A percentile compares a stretch with the other conserved stretches of the same genome.
Conservation (phyloP, 2,329 filamentous ascomycete genomes). For the Hypomyces perniciosus region DNA sequence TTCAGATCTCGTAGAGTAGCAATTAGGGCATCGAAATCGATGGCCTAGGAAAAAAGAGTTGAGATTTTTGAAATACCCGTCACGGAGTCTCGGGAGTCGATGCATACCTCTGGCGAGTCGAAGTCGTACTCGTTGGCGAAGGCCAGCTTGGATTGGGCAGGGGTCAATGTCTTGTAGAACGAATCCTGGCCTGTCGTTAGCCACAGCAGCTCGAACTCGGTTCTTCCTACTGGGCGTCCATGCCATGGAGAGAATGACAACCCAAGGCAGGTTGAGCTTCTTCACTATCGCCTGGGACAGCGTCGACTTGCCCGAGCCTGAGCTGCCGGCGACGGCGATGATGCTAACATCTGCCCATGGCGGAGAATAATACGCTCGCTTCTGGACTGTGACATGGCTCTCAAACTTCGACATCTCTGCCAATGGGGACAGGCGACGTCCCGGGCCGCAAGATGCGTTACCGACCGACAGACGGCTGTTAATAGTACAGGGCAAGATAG, state of each 20-base stretch:
- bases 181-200: conserved; percentile 63
- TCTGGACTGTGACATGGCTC: conserved; percentile 45
- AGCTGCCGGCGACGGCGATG: conserved; percentile 92
- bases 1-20: conserved; percentile 78
- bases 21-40: conserved; percentile 88
- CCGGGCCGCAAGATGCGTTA: background rate
- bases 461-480: conserved; percentile 3
- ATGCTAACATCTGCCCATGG: conserved; percentile 97
- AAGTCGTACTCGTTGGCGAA: conserved; percentile 94
- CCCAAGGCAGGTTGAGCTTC: conserved; percentile 89
- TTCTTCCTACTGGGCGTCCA: conserved; percentile 20
- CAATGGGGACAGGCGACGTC: background rate
- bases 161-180: conserved; percentile 85
- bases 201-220: background rate
- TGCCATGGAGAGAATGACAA: conserved; percentile 96
- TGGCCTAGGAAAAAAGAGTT: conserved; percentile 48
- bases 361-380: conserved; percentile 73
- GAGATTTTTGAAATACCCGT: background rate
- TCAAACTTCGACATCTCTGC: conserved; percentile 27
- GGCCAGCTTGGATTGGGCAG: conserved; percentile 71
- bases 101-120: conserved; percentile 69
- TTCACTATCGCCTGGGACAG: conserved; percentile 86
- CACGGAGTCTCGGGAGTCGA: background rate
- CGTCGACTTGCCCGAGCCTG: conserved; percentile 90
- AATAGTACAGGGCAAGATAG: conserved; percentile 2